Percentiles rank a stretch among this genome's conserved stretches.
Evolutionary conservation across 202 grass and related monocot species (phyloP).

Genomic region (Dendrocalamus latiflorus): DNA sequence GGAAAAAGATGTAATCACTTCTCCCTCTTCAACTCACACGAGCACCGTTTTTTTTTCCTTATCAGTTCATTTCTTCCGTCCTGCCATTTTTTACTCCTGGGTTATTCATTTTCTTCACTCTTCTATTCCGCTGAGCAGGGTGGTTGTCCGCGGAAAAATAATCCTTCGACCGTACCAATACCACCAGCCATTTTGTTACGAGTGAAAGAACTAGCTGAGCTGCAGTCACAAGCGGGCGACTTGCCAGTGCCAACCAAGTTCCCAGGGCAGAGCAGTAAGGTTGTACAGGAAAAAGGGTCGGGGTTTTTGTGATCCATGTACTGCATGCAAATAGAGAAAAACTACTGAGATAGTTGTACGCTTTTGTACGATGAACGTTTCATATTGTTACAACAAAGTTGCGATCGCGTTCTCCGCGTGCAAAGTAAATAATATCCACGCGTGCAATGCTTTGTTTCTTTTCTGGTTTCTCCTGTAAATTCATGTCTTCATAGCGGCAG

Average conservation of each 20-base stretch:
- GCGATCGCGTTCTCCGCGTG: background rate
- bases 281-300: constrained; percentile 65
- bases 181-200: constrained; percentile 71
- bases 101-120: background rate
- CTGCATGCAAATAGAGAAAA: constrained; percentile 21
- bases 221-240: constrained; percentile 42
- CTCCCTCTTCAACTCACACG: background rate
- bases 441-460: background rate
- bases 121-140: background rate
- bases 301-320: constrained; percentile 71
- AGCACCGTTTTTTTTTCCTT: background rate
- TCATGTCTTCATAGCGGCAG: background rate
- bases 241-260: constrained; percentile 29
- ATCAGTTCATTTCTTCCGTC: background rate
- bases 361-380: constrained; percentile 13
- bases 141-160: constrained; percentile 47
- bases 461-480: background rate
- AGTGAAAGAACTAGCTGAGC: constrained; percentile 72
- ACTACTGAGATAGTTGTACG: constrained; percentile 4
- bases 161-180: constrained; percentile 74
- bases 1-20: constrained; percentile 54
- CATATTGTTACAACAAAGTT: background rate
- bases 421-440: constrained; percentile 11
- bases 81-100: constrained; percentile 5
- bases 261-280: constrained; percentile 24